Evolutionary conservation across 2,329 filamentous ascomycete genomes (phyloP), one percentile per base, ranked within the genome.

Genomic region (Eutypella sp.): DNA sequence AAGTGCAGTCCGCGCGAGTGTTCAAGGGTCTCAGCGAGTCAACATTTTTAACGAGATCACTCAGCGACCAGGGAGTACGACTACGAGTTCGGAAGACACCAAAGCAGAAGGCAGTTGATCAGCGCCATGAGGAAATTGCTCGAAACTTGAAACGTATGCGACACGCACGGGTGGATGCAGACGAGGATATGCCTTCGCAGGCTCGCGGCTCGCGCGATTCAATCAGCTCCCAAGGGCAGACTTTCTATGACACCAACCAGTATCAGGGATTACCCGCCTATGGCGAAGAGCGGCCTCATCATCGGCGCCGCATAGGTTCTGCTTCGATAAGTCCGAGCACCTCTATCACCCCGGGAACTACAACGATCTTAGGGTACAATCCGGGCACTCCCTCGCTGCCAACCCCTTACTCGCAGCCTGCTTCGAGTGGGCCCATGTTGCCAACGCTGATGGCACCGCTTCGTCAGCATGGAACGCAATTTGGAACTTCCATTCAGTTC

Each of bases 11-110:
- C 2, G 68, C 79, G 23, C 91, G 89, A 64, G 81, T 82, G 45
- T 93, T 89, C 60, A 83, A 84, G 10, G 87, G 89, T 27, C 84
- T 93, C 79, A 75, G 80, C 39, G 87, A 92, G 64, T 95, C 89
- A 2, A 93, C 89, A 0, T 82, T 84, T 54, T 69, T 95, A 37
- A 93, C 89, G 1, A 78, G 88, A 42, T 83, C 85, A 0, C 92
- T 96, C 64, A 87, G 86, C 52, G 89, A 95, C 57, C 89, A 95
- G 62, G 90, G 90, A 8, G 87, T 95, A 13, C 84, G 89, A 42
- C 71, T 96, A 25, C 78, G 89, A 43, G 75, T 95, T 40, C 81
- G 89, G 45, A 95, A 95, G 63, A 89, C 95, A 64, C 85, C 87
- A 38, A 76, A 87, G 46, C 76, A 76, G 18, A 69, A 71, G 54